These are phyloP conservation scores for Dactylonectria estremocensis DNA, from an alignment of 2,329 filamentous ascomycete genomes.

Conservation along the genomic window DNA sequence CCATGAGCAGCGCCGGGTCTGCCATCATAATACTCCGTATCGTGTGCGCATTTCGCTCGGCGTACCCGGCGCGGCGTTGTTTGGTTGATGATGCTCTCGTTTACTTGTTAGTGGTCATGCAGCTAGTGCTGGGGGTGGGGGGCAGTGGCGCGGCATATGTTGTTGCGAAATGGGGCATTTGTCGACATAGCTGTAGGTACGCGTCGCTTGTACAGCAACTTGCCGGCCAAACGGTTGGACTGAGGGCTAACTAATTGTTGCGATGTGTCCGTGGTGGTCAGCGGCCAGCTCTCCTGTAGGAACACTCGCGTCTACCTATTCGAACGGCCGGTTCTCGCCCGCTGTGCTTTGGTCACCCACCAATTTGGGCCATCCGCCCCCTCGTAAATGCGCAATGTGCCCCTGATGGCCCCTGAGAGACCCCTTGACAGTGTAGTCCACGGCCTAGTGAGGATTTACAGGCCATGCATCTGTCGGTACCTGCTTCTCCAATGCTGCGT, in stretches of 20 bases:
- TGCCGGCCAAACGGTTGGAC: not conserved
- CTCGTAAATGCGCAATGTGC: constrained; percentile 37
- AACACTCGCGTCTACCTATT: not conserved
- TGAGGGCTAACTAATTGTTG: not conserved
- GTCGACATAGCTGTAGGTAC: too few relatives aligned
- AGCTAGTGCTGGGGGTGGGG: not conserved
- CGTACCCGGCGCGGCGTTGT: not conserved
- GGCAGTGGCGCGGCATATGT: not conserved
- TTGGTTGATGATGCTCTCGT: not conserved
- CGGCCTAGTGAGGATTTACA: not conserved
- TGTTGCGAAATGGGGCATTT: not conserved
- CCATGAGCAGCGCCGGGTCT: not conserved
- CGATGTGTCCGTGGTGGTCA: not conserved
- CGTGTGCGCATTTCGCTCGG: not conserved
- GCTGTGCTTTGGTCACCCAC: constrained; percentile 6
- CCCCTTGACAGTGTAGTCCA: not conserved
- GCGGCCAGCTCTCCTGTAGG: too few relatives aligned
- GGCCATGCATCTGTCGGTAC: not conserved
- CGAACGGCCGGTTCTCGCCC: not conserved
- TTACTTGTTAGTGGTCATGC: not conserved
- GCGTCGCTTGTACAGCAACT: not conserved
- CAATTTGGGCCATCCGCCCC: constrained; percentile 24
- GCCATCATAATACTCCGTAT: too few relatives aligned
- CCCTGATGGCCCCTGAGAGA: constrained; percentile 40
- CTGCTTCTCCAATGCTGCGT: not conserved